Evolutionary conservation across 1,139 yeast genomes (phyloP).

Genomic region (Magnusiomyces sp.): DNA sequence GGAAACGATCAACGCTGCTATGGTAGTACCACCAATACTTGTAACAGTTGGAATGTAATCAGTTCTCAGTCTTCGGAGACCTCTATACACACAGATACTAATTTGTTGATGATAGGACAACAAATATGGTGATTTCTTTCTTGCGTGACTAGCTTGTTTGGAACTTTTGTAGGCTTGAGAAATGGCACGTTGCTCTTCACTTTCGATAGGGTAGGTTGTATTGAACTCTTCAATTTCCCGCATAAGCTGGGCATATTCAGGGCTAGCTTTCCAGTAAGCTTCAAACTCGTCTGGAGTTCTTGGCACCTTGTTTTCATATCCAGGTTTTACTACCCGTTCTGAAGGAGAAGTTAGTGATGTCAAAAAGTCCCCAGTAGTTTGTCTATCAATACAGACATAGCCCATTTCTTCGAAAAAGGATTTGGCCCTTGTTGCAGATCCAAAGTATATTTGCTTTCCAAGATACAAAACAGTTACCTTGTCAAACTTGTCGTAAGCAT

Average conservation of each 20-base stretch:
- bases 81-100: slow-evolving; percentile 51
- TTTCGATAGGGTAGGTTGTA: slow-evolving; percentile 29
- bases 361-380: slow-evolving; percentile 78
- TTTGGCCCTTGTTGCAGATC: slow-evolving; percentile 53
- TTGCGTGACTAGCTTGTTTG: slow-evolving; percentile 46
- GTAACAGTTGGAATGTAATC: slow-evolving; percentile 58
- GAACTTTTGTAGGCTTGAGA: slow-evolving; percentile 53
- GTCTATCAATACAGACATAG: slow-evolving; percentile 62
- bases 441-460: slow-evolving; percentile 72
- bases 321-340: slow-evolving; percentile 50
- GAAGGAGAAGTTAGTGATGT: slow-evolving; percentile 70
- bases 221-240: slow-evolving; percentile 37
- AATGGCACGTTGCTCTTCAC: too few relatives aligned
- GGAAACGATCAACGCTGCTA: slow-evolving; percentile 54
- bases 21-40: slow-evolving; percentile 48
- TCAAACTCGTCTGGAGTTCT: slow-evolving; percentile 55
- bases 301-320: slow-evolving; percentile 58
- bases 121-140: slow-evolving; percentile 53
- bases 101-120: slow-evolving; percentile 61
- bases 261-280: slow-evolving; percentile 62
- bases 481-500: slow-evolving; percentile 69
- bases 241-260: slow-evolving; percentile 38
- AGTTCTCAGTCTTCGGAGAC: slow-evolving; percentile 53
- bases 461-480: slow-evolving; percentile 64
- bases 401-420: slow-evolving; percentile 59